Evolutionary conservation across 1,284 basidiomycete genomes (phyloP).

Genomic region (Ganoderma lucidum): DNA sequence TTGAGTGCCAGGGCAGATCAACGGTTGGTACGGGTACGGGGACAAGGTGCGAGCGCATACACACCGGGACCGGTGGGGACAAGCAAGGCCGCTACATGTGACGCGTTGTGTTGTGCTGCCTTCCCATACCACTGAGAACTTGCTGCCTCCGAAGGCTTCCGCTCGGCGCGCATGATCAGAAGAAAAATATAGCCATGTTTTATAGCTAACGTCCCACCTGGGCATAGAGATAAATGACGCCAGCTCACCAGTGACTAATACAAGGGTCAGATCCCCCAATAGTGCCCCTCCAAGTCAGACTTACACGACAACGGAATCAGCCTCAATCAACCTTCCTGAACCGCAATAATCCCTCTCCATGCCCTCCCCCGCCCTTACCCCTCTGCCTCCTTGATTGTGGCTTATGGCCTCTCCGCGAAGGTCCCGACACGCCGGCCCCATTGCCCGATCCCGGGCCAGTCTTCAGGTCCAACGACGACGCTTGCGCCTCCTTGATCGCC

Average conservation of each 20-base stretch:
- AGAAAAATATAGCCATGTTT: too few species aligned
- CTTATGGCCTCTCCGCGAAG: slow-evolving; percentile 4
- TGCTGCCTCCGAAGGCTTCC: too few species aligned
- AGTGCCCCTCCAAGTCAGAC: neutral
- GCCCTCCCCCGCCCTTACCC: slow-evolving; percentile 1
- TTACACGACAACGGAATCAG: neutral
- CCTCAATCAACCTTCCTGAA: slow-evolving; percentile 18
- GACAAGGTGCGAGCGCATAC: too few species aligned
- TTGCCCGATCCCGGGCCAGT: neutral
- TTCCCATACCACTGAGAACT: too few species aligned
- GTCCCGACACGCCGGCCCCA: neutral
- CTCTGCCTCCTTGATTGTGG: slow-evolving; percentile 9
- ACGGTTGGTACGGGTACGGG: too few species aligned
- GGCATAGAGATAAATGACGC: neutral
- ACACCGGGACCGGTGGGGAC: too few species aligned
- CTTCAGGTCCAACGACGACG: slow-evolving; percentile 20
- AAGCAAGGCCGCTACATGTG: too few species aligned
- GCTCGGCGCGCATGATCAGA: too few species aligned
- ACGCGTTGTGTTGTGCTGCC: too few species aligned
- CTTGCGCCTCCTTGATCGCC: slow-evolving; percentile 73
- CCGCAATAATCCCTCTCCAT: slow-evolving; percentile 20
- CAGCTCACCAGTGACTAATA: neutral
- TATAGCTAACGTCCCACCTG: too few species aligned
- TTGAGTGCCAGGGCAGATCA: too few species aligned
- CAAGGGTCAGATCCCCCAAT: neutral